Conservation (phyloP, 2,329 filamentous ascomycete genomes). For the Ceratocystis smalleyi region DNA sequence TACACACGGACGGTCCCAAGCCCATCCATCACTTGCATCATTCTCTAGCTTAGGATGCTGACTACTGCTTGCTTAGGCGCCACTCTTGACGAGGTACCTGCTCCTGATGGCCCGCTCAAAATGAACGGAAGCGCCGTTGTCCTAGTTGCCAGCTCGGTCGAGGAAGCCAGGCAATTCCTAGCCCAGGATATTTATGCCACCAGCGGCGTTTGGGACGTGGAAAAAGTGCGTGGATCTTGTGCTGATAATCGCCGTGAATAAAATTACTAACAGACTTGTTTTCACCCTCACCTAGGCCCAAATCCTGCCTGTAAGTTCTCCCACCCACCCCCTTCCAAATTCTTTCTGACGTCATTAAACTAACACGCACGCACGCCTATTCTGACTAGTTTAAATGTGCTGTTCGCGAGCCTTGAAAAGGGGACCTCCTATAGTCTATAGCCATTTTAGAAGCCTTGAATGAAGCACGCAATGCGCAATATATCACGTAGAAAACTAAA, state of each 20-base stretch:
- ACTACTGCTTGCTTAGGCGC: conserved; percentile 35
- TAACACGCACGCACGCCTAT: conserved; percentile 6
- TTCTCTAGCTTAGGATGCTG: neutral
- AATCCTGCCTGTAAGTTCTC: conserved; percentile 32
- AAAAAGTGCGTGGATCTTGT: conserved; percentile 33
- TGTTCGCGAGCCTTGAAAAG: conserved; percentile 25
- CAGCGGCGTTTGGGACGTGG: conserved; percentile 65
- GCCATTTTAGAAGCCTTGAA: neutral
- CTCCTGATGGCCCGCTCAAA: conserved; percentile 41
- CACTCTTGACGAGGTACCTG: conserved; percentile 48
- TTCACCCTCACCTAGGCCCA: conserved; percentile 26
- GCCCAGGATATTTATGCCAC: conserved; percentile 57
- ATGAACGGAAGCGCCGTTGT: conserved; percentile 64
- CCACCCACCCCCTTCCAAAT: too few species aligned
- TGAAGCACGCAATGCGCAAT: neutral
- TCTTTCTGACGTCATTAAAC: neutral
- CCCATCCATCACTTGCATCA: neutral
- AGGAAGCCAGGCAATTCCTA: conserved; percentile 52
- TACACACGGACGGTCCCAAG: conserved; percentile 6
- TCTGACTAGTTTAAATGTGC: conserved; percentile 27
- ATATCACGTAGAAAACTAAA: neutral
- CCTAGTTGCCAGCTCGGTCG: conserved; percentile 47
- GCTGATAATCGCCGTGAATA: neutral
- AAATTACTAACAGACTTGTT: neutral
- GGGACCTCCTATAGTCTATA: neutral